Evolutionary conservation across 2,329 filamentous ascomycete genomes (phyloP), one percentile per base, ranked within the genome.

Genomic region (Aureobasidium sp.): DNA sequence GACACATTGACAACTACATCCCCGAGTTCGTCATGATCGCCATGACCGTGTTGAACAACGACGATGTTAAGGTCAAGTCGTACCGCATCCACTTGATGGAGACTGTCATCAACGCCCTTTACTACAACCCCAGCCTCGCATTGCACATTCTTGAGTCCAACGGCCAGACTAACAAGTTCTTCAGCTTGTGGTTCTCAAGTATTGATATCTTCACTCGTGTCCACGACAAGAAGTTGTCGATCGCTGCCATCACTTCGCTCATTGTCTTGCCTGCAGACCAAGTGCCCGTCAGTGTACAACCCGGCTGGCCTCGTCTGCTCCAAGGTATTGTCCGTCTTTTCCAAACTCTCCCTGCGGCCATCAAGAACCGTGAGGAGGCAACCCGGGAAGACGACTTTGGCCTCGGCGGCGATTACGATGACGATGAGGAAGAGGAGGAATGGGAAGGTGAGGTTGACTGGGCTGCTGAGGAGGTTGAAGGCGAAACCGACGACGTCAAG

Each of bases 171-270:
- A 97, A 97, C 77, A 95, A 95, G 72, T 99, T 99, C 79, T 99
- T 99, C 80, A 96, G 90, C 76, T 79, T 95, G 63, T 99, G 94
- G 94, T 99, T 99, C 75, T 90, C 90, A 45, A 95, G 87, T 77
- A 99, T 99, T 78, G 89, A 96, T 64, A 87, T 85, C 70, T 97
- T 99, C 78, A 89, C 85, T 58, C 85, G 94, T 45, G 94, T 99
- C 2, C 94, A 99, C 73, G 94, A 99, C 79, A 99, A 99, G 84
- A 99, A 97, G 81, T 81, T 99, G 30, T 97, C 91, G 65, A 97
- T 99, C 68, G 90, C 92, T 21, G 93, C 92, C 50, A 97, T 99
- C 68, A 88, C 90, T 63, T 83, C 91, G 6, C 84, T 99, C 13
- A 83, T 99, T 57, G 89, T 86, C 49, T 77, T 99, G 62, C 85